These are phyloP conservation scores for Amanita rimosa DNA, from an alignment of 768 basidiomycete genomes.

Conservation along the genomic window DNA sequence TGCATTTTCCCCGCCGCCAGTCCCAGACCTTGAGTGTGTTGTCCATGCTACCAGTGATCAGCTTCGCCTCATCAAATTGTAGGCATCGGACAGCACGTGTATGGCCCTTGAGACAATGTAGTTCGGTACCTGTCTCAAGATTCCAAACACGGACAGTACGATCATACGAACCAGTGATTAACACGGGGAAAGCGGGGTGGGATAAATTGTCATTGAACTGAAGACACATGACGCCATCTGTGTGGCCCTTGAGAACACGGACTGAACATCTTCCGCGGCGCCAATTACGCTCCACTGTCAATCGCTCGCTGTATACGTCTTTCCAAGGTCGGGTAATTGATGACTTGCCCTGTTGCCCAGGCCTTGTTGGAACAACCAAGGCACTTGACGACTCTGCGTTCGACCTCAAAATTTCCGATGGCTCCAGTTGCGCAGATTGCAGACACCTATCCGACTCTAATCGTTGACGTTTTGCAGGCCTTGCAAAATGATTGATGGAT, in stretches of 20 bases:
- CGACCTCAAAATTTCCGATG: not conserved
- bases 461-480: conserved; percentile 38
- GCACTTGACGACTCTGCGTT: conserved; percentile 12
- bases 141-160: conserved; percentile 95
- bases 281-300: conserved; percentile 96
- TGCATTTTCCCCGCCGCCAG: conserved; percentile 83
- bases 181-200: conserved; percentile 81
- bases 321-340: conserved; percentile 89
- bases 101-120: conserved; percentile 82
- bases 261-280: conserved; percentile 82
- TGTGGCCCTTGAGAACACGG: conserved; percentile 83
- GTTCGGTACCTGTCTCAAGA: conserved; percentile 77
- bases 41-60: conserved; percentile 97
- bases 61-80: conserved; percentile 91
- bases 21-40: conserved; percentile 93
- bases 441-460: not conserved
- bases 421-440: conserved; percentile 2
- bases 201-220: conserved; percentile 83
- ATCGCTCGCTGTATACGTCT: conserved; percentile 94
- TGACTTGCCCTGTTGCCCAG: conserved; percentile 14
- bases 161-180: conserved; percentile 98
- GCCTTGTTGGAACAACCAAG: conserved; percentile 21
- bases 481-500: conserved; percentile 13
- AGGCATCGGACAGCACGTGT: conserved; percentile 84
- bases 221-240: conserved; percentile 94